These are phyloP conservation scores for Yamadazyma triangularis DNA, from an alignment of 1,139 yeast genomes.

Conservation along the genomic window DNA sequence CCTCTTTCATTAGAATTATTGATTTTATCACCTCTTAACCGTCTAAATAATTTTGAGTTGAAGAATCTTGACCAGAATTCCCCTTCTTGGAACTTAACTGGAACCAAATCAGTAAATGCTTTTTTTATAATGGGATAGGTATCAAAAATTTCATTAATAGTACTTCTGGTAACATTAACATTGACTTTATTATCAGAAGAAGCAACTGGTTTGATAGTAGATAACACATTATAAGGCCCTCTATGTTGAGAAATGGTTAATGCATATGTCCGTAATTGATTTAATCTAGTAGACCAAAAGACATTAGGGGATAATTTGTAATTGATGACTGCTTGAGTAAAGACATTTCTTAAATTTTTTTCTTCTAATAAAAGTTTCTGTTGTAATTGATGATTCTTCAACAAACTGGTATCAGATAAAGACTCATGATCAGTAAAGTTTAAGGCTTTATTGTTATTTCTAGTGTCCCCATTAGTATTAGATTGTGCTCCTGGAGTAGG, in stretches of 20 bases:
- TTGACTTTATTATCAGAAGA: conserved; percentile 87
- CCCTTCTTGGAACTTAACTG: conserved; percentile 72
- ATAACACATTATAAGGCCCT: conserved; percentile 91
- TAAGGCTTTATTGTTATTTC: conserved; percentile 3
- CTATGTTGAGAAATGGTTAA: conserved; percentile 76
- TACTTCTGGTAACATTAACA: conserved; percentile 87
- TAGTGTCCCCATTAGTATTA: no score
- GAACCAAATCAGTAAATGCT: conserved; percentile 89
- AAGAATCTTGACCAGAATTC: conserved; percentile 98
- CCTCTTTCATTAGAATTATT: conserved; percentile 69
- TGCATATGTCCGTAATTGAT: conserved; percentile 79
- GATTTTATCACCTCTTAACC: conserved; percentile 84
- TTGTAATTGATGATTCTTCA: conserved; percentile 72
- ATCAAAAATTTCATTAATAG: conserved; percentile 82
- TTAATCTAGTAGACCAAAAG: conserved; percentile 85
- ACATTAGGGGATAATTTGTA: conserved; percentile 73
- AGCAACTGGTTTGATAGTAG: conserved; percentile 90
- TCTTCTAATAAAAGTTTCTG: conserved; percentile 72
- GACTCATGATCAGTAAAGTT: conserved; percentile 16
- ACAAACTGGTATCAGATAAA: conserved; percentile 37
- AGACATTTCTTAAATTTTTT: conserved; percentile 64
- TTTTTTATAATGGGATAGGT: conserved; percentile 91
- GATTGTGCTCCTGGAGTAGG: conserved; percentile 12
- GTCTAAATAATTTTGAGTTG: conserved; percentile 80
- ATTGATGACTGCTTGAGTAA: conserved; percentile 83